phyloP scores from a whole-genome alignment of 306 rosid species.

The Glycine soja region DNA sequence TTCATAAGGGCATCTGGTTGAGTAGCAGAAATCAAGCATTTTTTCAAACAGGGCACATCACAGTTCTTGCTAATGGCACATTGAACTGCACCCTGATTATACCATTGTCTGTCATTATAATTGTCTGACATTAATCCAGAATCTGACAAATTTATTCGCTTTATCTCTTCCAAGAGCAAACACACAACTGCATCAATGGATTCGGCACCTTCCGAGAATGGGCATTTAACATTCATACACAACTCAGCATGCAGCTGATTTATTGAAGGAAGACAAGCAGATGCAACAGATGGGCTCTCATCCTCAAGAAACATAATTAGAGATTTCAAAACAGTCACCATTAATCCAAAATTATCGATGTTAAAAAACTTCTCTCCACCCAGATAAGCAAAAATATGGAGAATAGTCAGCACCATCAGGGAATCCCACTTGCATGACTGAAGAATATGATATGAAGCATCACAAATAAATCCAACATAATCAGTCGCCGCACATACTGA shows the following conservation, averaged over 20 bases:
- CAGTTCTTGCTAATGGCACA: conserved; percentile 37
- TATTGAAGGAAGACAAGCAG: conserved; percentile 54
- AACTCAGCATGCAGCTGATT: conserved; percentile 53
- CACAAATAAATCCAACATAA: conserved; percentile 62
- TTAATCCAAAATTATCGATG: conserved; percentile 48
- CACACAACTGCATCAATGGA: conserved; percentile 60
- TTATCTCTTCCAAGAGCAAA: conserved; percentile 66
- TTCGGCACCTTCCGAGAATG: conserved; percentile 64
- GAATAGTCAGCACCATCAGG: conserved; percentile 63
- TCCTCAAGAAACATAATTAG: conserved; percentile 69
- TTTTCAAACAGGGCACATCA: conserved; percentile 55
- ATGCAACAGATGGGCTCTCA: conserved; percentile 45
- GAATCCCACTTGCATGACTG: conserved; percentile 54
- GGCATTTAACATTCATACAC: conserved; percentile 60
- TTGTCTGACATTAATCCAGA: conserved; percentile 42
- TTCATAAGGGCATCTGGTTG: conserved; percentile 42
- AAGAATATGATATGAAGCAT: conserved; percentile 69
- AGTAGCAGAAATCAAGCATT: conserved; percentile 47
- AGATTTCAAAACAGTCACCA: conserved; percentile 71
- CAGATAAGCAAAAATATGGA: conserved; percentile 78
- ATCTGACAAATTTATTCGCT: conserved; percentile 44
- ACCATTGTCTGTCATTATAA: conserved; percentile 38
- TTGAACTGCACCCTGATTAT: conserved; percentile 39
- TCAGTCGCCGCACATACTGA: conserved; percentile 73
- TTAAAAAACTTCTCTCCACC: conserved; percentile 68